Evolutionary conservation across 192 early-diverging fungal species (phyloP).

Genomic region (Umbelopsis sp.): DNA sequence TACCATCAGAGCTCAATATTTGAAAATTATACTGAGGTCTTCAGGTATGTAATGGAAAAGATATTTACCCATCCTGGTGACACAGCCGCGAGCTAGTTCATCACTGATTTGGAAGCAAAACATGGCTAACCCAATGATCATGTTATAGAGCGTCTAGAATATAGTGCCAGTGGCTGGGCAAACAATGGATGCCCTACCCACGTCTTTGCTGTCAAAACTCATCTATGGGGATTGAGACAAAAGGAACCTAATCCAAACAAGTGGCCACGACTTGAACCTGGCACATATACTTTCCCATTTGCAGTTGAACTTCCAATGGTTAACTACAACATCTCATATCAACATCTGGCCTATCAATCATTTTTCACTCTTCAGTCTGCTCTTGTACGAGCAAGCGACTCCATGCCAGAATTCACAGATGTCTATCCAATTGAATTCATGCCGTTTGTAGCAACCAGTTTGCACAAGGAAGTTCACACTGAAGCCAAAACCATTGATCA

Average conservation of each 20-base stretch:
- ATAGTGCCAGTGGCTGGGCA: conserved; percentile 32
- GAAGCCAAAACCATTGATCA: not conserved
- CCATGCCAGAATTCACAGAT: not conserved
- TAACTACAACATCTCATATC: conserved; percentile 31
- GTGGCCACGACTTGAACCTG: conserved; percentile 22
- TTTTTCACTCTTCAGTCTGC: not conserved
- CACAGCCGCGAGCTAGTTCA: no score
- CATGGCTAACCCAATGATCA: not conserved
- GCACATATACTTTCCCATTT: conserved; percentile 30
- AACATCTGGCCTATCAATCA: conserved; percentile 10
- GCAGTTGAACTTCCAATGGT: conserved; percentile 32
- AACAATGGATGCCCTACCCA: not conserved
- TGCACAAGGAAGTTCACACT: conserved; percentile 8
- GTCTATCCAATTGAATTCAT: conserved; percentile 5
- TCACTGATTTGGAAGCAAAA: not conserved
- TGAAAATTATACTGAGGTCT: conserved; percentile 30
- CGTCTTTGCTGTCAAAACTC: conserved; percentile 30
- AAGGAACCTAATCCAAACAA: not conserved
- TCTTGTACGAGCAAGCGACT: not conserved
- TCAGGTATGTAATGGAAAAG: conserved; percentile 20
- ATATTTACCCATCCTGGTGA: not conserved
- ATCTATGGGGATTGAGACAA: conserved; percentile 14
- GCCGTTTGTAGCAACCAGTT: conserved; percentile 3
- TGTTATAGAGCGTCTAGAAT: conserved; percentile 31
- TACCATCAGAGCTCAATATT: conserved; percentile 23